These are phyloP conservation scores for Blastocystis sp. DNA, from an alignment of 352 stramenopile species.

Conservation along the genomic window DNA sequence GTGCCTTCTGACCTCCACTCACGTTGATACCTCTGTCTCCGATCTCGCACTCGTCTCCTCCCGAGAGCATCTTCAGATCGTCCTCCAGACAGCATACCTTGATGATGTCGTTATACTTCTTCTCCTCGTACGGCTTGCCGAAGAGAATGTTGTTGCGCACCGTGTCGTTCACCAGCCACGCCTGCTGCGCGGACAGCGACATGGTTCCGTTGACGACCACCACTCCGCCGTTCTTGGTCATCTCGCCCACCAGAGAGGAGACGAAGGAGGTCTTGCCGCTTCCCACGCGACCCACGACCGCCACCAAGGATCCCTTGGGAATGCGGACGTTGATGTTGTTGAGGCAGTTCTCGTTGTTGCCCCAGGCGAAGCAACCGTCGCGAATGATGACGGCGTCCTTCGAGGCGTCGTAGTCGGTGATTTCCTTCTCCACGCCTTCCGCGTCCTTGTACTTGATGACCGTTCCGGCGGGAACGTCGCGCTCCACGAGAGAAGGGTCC, in stretches of 20 bases:
- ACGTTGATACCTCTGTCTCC: constrained; percentile 70
- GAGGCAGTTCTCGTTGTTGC: background rate
- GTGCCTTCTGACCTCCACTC: constrained; percentile 68
- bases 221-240: constrained; percentile 64
- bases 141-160: constrained; percentile 84
- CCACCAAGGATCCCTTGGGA: constrained; percentile 62
- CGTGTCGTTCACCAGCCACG: constrained; percentile 79
- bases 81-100: constrained; percentile 67
- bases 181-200: constrained; percentile 76
- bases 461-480: background rate
- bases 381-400: constrained; percentile 12
- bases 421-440: constrained; percentile 32
- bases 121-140: constrained; percentile 65
- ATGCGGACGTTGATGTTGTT: background rate
- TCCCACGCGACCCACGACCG: constrained; percentile 81
- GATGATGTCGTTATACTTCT: constrained; percentile 66
- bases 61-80: constrained; percentile 70
- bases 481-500: constrained; percentile 62
- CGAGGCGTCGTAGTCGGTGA: background rate
- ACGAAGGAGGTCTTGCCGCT: constrained; percentile 87
- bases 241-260: constrained; percentile 81
- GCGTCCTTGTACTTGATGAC: background rate
- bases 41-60: constrained; percentile 73
- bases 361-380: background rate
- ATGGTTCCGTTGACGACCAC: constrained; percentile 64